phyloP scores from a whole-genome alignment of 2,329 filamentous ascomycete species.

The Microcyclospora tardicrescens region DNA sequence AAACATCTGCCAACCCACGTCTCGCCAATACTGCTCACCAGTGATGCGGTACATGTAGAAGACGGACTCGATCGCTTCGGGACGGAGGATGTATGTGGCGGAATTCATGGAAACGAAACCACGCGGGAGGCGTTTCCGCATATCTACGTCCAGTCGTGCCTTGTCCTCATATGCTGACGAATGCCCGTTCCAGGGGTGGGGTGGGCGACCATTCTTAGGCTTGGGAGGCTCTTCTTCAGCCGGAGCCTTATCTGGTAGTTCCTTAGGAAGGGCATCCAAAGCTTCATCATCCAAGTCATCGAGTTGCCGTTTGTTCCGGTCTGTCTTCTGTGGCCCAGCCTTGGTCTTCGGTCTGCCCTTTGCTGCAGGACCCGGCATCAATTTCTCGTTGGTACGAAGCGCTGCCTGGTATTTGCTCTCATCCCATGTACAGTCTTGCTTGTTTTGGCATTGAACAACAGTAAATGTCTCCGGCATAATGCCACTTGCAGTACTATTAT shows the following conservation, averaged over 20 bases:
- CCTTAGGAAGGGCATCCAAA: neutral
- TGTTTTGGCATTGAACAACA: constrained; percentile 30
- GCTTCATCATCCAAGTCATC: constrained; percentile 1
- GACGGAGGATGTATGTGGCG: constrained; percentile 34
- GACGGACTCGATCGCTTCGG: constrained; percentile 77
- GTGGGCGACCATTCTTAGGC: constrained; percentile 1
- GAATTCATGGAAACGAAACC: constrained; percentile 28
- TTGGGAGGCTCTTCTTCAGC: neutral
- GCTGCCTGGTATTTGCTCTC: constrained; percentile 27
- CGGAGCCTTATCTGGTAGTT: neutral
- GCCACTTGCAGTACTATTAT: constrained; percentile 35
- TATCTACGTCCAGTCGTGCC: constrained; percentile 18
- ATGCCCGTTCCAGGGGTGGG: constrained; percentile 7
- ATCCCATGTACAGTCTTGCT: constrained; percentile 30
- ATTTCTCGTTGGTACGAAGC: constrained; percentile 14
- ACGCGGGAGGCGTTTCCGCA: constrained; percentile 24
- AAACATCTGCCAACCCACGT: constrained; percentile 82
- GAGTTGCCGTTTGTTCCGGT: constrained; percentile 6
- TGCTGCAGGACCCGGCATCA: constrained; percentile 20
- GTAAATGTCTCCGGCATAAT: constrained; percentile 43
- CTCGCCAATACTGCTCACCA: constrained; percentile 59
- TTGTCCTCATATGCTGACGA: constrained; percentile 20
- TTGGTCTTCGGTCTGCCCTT: constrained; percentile 1
- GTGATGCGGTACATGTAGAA: constrained; percentile 89
- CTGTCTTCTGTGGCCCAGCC: neutral